Base-by-base conservation (phyloP, 2,329 filamentous ascomycete species). In the Botrytis fragariae region DNA sequence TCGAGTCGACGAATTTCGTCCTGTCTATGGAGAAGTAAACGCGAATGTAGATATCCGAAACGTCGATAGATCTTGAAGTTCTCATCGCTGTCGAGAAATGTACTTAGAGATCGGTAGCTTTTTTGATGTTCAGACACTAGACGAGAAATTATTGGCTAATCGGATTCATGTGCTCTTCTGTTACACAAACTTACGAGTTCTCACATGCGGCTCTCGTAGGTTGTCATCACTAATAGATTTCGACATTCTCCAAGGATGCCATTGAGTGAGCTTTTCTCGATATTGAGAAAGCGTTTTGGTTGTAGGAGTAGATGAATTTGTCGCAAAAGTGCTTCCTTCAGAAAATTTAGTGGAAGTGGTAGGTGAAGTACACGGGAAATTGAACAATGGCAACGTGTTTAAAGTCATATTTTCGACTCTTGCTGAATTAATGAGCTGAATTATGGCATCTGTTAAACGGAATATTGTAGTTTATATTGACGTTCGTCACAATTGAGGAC, bases 81-180 rank as follows among this genome's bases (percentile, higher is more conserved):
- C 10, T 84, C 81, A 73, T 84, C 81, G 73, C 83, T 84, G 72
- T 84, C 81, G 0, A 83, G 77, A 71, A 85, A 84, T 1, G 80
- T 77, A 6, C 82, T 81, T 0, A 84, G 73, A n/a, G 77, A 79
- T 1, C 83, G 82, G 72, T 83, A 84, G 0, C 83, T 83, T 16
- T 68, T 48, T 0, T 79, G 76, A n/a, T 72, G 71, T n/a, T 73
- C 57, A 25, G 74, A 70, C 16, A 76, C 74, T 77, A 67, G 8
- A 12, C 39, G 44, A 22, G 29, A 37, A 45, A 22, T 67, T 18
- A 20, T 74, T 45, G 45, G 48, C 42, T 32, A 39, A 29, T n/a
- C n/a, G n/a, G n/a, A n/a, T n/a, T n/a, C n/a, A n/a, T n/a, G n/a
- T n/a, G n/a, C n/a, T n/a, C n/a, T n/a, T n/a, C n/a, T n/a, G n/a